These are phyloP conservation scores for Monosiga brevicollis DNA, from an alignment of 78 protist species.

Conservation along the genomic window DNA sequence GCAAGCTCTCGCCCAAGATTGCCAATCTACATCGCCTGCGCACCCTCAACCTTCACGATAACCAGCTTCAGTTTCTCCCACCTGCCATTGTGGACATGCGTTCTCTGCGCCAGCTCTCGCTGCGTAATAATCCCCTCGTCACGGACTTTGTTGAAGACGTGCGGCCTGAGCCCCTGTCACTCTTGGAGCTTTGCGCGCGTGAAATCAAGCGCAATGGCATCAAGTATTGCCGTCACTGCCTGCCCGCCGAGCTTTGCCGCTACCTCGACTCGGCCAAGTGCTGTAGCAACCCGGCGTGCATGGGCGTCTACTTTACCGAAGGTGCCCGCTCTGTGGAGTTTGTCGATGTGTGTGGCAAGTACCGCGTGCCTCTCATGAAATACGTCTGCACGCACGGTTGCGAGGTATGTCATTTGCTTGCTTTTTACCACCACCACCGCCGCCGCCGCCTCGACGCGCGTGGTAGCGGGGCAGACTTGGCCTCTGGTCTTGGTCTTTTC, in stretches of 20 bases:
- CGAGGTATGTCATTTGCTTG: too few species aligned
- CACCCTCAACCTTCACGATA: conserved; percentile 6
- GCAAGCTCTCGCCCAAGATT: background rate
- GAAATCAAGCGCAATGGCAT: background rate
- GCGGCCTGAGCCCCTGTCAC: background rate
- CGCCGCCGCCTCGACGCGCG: too few species aligned
- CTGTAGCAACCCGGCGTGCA: conserved; percentile 5
- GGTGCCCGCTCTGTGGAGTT: background rate
- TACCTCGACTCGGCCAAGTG: background rate
- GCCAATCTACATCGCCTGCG: background rate
- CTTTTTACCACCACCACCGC: too few species aligned
- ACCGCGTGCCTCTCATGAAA: background rate
- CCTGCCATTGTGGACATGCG: background rate
- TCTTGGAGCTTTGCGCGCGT: background rate
- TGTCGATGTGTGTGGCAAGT: conserved; percentile 13
- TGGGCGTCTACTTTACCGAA: conserved; percentile 4
- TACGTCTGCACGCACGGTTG: too few species aligned
- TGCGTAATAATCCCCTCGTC: conserved; percentile 5
- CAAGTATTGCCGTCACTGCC: background rate
- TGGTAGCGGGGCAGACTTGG: too few species aligned
- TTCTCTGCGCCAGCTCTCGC: background rate
- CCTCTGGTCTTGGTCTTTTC: too few species aligned
- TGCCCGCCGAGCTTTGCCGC: background rate
- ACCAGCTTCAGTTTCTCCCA: background rate
- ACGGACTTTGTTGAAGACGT: background rate